These are phyloP conservation scores for Phytophthora capsici DNA, from an alignment of 352 stramenopile species.

Conservation along the genomic window DNA sequence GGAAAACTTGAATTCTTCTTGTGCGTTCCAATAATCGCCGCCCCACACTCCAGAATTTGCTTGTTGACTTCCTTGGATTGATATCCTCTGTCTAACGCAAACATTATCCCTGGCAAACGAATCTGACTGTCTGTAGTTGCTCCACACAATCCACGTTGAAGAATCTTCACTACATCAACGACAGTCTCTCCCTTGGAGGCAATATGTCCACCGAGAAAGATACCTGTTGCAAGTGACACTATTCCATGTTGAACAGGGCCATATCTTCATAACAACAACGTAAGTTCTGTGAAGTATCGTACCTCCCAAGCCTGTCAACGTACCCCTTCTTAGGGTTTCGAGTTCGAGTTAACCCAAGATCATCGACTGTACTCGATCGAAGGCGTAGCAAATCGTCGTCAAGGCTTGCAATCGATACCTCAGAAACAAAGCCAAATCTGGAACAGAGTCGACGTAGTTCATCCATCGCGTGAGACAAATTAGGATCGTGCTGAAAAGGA, in stretches of 20 bases:
- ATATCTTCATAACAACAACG: not conserved
- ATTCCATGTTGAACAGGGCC: constrained; percentile 5
- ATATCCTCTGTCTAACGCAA: constrained; percentile 20
- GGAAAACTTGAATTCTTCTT: constrained; percentile 5
- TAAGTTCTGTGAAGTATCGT: not conserved
- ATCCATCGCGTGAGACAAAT: constrained; percentile 2
- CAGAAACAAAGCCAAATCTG: constrained; percentile 2
- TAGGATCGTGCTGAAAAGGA: not conserved
- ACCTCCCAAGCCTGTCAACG: not conserved
- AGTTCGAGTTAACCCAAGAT: constrained; percentile 7
- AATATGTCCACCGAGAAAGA: not conserved
- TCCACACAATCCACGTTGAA: constrained; percentile 4
- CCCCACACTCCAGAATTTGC: constrained; percentile 6
- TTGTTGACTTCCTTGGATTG: constrained; percentile 10
- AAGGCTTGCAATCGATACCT: constrained; percentile 10
- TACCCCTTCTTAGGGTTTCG: constrained; percentile 12
- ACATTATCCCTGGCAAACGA: constrained; percentile 2
- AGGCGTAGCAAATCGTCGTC: constrained; percentile 13
- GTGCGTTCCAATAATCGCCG: constrained; percentile 10
- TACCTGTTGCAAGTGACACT: no score
- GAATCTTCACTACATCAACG: constrained; percentile 5
- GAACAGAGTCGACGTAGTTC: not conserved
- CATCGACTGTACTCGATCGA: constrained; percentile 2
- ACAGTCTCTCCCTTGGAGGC: not conserved
- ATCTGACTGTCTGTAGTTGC: constrained; percentile 10